Evolutionary conservation across 192 early-diverging fungal species (phyloP).

Genomic region (Gamsiella multidivaricata): DNA sequence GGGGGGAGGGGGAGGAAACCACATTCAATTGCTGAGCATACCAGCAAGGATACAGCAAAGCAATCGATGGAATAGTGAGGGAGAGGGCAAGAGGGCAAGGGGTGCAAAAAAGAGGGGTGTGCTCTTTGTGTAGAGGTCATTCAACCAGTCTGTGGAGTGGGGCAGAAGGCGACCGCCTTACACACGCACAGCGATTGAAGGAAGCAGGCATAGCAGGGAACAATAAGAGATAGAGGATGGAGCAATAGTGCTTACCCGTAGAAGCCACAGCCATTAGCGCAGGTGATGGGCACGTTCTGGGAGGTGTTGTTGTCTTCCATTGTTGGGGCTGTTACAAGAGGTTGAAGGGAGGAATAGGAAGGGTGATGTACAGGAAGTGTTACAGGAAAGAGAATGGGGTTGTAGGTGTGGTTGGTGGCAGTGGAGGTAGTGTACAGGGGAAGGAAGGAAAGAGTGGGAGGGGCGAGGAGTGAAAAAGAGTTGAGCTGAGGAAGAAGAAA

Average conservation of each 20-base stretch:
- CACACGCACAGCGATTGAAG: neutral
- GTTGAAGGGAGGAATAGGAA: neutral
- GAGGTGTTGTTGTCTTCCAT: slow-evolving; percentile 79
- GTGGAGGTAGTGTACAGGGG: neutral
- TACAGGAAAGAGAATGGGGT: too few relatives aligned
- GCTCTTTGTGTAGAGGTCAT: too few relatives aligned
- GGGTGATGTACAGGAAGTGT: too few relatives aligned
- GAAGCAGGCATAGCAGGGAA: neutral
- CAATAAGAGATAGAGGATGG: neutral
- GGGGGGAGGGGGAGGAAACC: too few relatives aligned
- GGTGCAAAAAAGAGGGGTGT: too few relatives aligned
- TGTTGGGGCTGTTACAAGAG: neutral
- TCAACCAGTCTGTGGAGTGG: too few relatives aligned
- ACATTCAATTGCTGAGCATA: too few relatives aligned
- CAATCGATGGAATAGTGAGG: too few relatives aligned
- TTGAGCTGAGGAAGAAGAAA: neutral
- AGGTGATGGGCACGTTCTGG: slow-evolving; percentile 64
- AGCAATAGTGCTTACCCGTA: slow-evolving; percentile 61
- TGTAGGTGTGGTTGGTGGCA: too few relatives aligned
- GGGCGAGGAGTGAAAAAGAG: neutral
- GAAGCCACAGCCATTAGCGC: slow-evolving; percentile 79
- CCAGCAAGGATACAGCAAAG: too few relatives aligned
- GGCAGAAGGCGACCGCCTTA: too few relatives aligned
- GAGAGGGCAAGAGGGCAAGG: too few relatives aligned
- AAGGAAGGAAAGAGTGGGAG: slow-evolving; percentile 1